Evolutionary conservation across 2,329 filamentous ascomycete genomes (phyloP).

Genomic region (Alternaria sp.): DNA sequence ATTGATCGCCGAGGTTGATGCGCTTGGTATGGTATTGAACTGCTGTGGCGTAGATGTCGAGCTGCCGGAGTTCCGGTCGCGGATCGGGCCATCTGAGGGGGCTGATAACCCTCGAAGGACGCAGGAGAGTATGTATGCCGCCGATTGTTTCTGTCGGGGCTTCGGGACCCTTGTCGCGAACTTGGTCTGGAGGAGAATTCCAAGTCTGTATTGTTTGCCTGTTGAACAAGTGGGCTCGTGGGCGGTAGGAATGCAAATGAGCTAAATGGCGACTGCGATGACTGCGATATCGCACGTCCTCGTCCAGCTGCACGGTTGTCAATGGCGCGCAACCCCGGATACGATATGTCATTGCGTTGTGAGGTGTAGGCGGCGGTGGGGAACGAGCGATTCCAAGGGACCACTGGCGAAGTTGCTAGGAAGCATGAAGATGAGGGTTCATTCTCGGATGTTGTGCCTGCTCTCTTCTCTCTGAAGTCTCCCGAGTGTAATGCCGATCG

Average conservation of each 20-base stretch:
- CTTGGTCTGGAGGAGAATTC: constrained; percentile 64
- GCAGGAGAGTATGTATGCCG: constrained; percentile 77
- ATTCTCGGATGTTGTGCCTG: constrained; percentile 30
- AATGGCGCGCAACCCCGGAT: constrained; percentile 27
- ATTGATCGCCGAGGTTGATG: constrained; percentile 81
- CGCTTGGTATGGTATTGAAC: constrained; percentile 72
- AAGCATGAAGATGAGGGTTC: constrained; percentile 23
- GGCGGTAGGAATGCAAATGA: constrained; percentile 87
- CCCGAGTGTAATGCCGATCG: constrained; percentile 74
- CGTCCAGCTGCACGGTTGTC: constrained; percentile 50
- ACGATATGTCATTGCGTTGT: constrained; percentile 24
- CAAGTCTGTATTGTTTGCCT: constrained; percentile 81
- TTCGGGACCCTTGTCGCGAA: constrained; percentile 51
- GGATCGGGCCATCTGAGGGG: constrained; percentile 51
- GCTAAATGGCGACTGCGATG: constrained; percentile 74
- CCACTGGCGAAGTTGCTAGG: constrained; percentile 62
- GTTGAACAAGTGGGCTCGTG: constrained; percentile 90
- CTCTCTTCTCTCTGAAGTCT: constrained; percentile 64
- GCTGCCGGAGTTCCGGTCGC: constrained; percentile 44
- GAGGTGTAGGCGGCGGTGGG: constrained; percentile 49
- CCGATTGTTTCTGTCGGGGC: constrained; percentile 62
- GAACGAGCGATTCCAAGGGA: constrained; percentile 64
- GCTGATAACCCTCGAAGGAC: constrained; percentile 61
- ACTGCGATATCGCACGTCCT: constrained; percentile 59
- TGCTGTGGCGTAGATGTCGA: constrained; percentile 64